Evolutionary conservation across 176 grass and related monocot genomes (phyloP).

Genomic region (Eragrostis nindensis): DNA sequence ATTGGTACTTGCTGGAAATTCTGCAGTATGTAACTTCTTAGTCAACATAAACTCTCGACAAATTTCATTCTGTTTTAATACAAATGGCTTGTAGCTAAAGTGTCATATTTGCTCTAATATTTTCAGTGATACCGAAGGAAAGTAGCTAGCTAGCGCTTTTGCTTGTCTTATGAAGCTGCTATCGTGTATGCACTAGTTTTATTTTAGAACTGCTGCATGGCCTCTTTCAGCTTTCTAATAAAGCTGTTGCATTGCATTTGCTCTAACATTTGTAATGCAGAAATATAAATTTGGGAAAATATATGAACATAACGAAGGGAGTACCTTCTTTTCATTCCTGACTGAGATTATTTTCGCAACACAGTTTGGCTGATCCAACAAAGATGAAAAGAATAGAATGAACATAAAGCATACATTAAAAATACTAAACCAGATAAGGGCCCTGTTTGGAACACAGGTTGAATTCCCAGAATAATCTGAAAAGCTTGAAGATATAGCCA

Average conservation of each 20-base stretch:
- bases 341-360: slow-evolving; percentile 89
- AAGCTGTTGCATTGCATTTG: background rate
- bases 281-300: slow-evolving; percentile 6
- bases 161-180: background rate
- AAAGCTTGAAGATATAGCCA: background rate
- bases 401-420: slow-evolving; percentile 31
- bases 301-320: background rate
- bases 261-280: background rate
- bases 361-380: slow-evolving; percentile 80
- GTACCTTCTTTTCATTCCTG: slow-evolving; percentile 86
- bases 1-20: slow-evolving; percentile 19
- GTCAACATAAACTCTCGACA: background rate
- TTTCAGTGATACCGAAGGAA: background rate
- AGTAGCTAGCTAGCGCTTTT: background rate
- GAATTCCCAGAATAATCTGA: slow-evolving; percentile 2
- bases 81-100: background rate
- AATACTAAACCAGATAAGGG: background rate
- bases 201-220: background rate
- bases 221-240: slow-evolving; percentile 2
- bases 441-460: slow-evolving; percentile 4
- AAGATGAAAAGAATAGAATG: slow-evolving; percentile 29
- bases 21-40: background rate
- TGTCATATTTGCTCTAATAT: background rate
- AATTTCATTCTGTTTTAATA: background rate
- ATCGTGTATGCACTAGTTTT: background rate